Evolutionary conservation across 2,329 filamentous ascomycete genomes (phyloP).

Genomic region (Grosmannia serpens): DNA sequence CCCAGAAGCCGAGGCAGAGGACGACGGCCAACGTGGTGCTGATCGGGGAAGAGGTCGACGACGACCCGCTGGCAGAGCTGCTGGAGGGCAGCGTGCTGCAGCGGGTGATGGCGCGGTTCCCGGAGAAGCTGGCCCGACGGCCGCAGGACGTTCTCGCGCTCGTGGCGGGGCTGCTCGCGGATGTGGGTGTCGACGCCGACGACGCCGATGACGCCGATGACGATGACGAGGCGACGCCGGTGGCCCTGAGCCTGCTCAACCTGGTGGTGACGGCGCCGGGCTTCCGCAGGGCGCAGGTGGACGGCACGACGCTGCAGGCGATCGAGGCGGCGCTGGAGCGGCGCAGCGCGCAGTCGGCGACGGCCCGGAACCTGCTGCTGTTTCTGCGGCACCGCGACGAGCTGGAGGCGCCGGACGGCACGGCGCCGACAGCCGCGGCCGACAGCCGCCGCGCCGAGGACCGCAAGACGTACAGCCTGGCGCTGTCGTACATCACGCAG

Average conservation of each 20-base stretch:
- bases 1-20: conserved; percentile 14
- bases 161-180: conserved; percentile 45
- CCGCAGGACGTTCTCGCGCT: conserved; percentile 55
- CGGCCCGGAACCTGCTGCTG: conserved; percentile 43
- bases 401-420: conserved; percentile 29
- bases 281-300: conserved; percentile 38
- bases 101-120: conserved; percentile 50
- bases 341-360: conserved; percentile 29
- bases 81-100: conserved; percentile 52
- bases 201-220: conserved; percentile 35
- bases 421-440: conserved; percentile 18
- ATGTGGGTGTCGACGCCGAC: conserved; percentile 33
- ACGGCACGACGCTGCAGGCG: conserved; percentile 26
- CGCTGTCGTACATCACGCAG: conserved; percentile 51
- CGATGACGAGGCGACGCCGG: conserved; percentile 33
- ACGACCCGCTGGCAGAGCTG: conserved; percentile 34
- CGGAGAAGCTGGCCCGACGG: conserved; percentile 51
- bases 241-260: conserved; percentile 51
- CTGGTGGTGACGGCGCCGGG: conserved; percentile 45
- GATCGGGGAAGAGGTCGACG: not conserved
- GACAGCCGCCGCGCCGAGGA: conserved; percentile 44
- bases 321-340: conserved; percentile 38
- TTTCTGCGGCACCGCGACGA: conserved; percentile 45
- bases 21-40: not conserved
- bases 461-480: conserved; percentile 48